Evolutionary conservation across 768 basidiomycete species (phyloP).

Genomic region (Solioccasus polychromus): DNA sequence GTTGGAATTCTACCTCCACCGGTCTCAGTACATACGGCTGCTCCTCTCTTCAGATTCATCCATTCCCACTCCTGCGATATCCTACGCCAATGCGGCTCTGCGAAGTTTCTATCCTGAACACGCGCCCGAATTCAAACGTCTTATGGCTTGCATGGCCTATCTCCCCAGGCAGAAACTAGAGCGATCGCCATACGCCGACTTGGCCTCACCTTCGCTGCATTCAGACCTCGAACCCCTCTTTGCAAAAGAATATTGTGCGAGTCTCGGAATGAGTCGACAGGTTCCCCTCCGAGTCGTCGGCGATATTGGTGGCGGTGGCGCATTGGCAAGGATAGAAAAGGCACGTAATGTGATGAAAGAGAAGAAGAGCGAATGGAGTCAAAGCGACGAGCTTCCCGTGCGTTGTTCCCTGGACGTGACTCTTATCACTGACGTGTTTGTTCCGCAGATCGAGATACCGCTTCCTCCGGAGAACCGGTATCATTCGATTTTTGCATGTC

Average conservation of each 20-base stretch:
- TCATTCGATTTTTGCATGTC: conserved; percentile 96
- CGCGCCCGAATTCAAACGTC: conserved; percentile 59
- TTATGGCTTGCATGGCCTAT: conserved; percentile 68
- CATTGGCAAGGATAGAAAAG: conserved; percentile 89
- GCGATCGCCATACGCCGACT: conserved; percentile 69
- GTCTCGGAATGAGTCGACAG: conserved; percentile 84
- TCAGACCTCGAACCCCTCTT: conserved; percentile 80
- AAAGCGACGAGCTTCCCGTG: conserved; percentile 86
- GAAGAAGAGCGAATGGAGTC: conserved; percentile 89
- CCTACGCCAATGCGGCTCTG: conserved; percentile 71
- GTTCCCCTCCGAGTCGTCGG: conserved; percentile 86
- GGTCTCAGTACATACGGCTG: conserved; percentile 83
- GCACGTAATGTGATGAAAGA: conserved; percentile 92
- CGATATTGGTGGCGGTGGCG: conserved; percentile 91
- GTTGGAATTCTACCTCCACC: conserved; percentile 87
- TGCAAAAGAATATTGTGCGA: conserved; percentile 85
- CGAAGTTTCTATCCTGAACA: conserved; percentile 63
- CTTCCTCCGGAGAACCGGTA: conserved; percentile 83
- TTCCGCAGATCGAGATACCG: conserved; percentile 85
- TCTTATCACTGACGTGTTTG: not conserved
- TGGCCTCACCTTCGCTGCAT: conserved; percentile 70
- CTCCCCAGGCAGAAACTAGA: conserved; percentile 67
- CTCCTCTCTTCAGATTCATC: conserved; percentile 62
- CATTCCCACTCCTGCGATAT: conserved; percentile 56
- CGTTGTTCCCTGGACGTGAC: conserved; percentile 2